Evolutionary conservation across 371 early-diverging fungal genomes (phyloP), one percentile per base, ranked within the genome.

Genomic region (Lichtheimia corymbifera): DNA sequence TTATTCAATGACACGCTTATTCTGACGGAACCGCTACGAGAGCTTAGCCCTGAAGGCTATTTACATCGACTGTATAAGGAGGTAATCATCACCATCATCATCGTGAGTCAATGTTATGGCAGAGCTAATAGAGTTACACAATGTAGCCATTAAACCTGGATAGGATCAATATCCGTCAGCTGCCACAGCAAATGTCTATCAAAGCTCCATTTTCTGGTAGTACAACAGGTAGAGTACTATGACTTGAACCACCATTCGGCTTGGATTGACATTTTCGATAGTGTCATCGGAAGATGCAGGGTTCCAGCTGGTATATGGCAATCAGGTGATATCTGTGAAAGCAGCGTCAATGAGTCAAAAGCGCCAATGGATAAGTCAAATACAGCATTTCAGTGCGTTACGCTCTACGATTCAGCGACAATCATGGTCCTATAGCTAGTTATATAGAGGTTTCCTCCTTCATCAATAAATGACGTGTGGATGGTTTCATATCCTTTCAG

Each of bases 1-100:
- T 75, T 97, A 42, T 95, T 95, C 71, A 95, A 91, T 62, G 97
- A 97, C 73, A 69, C 95, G 55, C 65, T 97, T 9, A 68, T 97
- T 47, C 71, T 97, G 25, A 73, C 77, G 2, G 78, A 70, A 66
- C 83, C 84, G 56, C 57, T 82, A 53, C 66, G 63, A 55, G 73
- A 71, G 11, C 53, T 71, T 14, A 77, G 69, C 65, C 59, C 64
- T 0, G 74, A 78, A 61, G 78, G 79, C 0, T 79, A 82, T 44
- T 69, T 77, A 13, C 85, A 82, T 54, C 70, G 64, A 20, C 62
- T 87, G 15, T 88, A 88, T 53, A 76, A 85, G n/a, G 84, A 85
- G 74, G 86, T 86, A 77, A 60, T 13, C 24, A 25, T 5, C 2
- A 2, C 11, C 35, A 9, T 4, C 41, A 22, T 5, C 40, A 12